These are phyloP conservation scores for Pisolithus sp. DNA, from an alignment of 768 basidiomycete genomes.

Conservation along the genomic window DNA sequence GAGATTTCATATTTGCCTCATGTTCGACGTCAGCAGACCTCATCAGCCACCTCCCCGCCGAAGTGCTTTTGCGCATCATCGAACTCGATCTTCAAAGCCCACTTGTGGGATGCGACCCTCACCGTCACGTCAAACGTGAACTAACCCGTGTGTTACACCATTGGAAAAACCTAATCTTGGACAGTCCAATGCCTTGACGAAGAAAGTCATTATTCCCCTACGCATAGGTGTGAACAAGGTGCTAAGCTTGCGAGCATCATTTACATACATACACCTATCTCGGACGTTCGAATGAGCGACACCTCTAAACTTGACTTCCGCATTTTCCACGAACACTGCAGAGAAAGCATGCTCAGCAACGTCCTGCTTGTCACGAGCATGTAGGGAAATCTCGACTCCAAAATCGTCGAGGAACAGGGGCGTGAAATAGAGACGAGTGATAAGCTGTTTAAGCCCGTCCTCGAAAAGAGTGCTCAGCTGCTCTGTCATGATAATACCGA, in stretches of 20 bases:
- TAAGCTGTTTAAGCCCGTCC: conserved; percentile 46
- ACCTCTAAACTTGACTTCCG: conserved; percentile 44
- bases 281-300: conserved; percentile 44
- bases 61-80: background rate
- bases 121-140: background rate
- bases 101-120: background rate
- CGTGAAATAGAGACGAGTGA: conserved; percentile 34
- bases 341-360: conserved; percentile 41
- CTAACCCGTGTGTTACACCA: background rate
- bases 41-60: background rate
- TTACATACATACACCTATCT: conserved; percentile 51
- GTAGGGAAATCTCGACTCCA: conserved; percentile 40
- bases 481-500: conserved; percentile 36
- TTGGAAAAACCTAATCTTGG: background rate
- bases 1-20: background rate
- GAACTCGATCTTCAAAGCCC: background rate
- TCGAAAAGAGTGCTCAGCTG: conserved; percentile 43
- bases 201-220: too few species aligned
- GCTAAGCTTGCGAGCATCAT: conserved; percentile 45
- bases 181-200: background rate
- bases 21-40: background rate
- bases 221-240: conserved; percentile 4
- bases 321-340: conserved; percentile 50
- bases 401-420: conserved; percentile 38
- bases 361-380: conserved; percentile 50